Evolutionary conservation across 768 basidiomycete species (phyloP).

Genomic region (Boletellus sp.): DNA sequence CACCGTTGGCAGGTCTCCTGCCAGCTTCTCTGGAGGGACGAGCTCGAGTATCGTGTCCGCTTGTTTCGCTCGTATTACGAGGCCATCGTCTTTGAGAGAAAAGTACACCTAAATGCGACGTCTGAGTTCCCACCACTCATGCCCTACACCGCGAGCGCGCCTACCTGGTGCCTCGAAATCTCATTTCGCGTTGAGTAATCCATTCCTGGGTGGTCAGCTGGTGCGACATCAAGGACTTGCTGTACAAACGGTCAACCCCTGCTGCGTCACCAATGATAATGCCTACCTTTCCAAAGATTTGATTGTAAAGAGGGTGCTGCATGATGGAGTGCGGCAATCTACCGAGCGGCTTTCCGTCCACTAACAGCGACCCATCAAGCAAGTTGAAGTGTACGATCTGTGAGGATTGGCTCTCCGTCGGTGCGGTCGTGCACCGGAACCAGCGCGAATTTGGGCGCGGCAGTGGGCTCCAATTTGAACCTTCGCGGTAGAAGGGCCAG

Average conservation of each 20-base stretch:
- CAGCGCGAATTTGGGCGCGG: constrained; percentile 17
- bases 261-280: background rate
- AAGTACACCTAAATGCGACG: constrained; percentile 20
- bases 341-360: constrained; percentile 26
- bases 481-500: constrained; percentile 25
- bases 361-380: constrained; percentile 25
- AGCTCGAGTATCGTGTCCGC: constrained; percentile 12
- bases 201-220: constrained; percentile 25
- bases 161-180: constrained; percentile 19
- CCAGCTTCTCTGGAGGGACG: constrained; percentile 21
- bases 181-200: constrained; percentile 21
- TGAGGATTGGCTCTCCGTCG: constrained; percentile 4
- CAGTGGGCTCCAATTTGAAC: constrained; percentile 19
- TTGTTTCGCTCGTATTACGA: constrained; percentile 19
- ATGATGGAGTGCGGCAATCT: constrained; percentile 19
- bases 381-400: constrained; percentile 23
- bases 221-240: constrained; percentile 21
- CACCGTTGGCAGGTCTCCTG: constrained; percentile 23
- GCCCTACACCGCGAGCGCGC: background rate
- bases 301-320: constrained; percentile 17
- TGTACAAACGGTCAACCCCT: constrained; percentile 6
- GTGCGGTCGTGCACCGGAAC: constrained; percentile 19
- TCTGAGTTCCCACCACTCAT: background rate
- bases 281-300: constrained; percentile 22
- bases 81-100: constrained; percentile 10